These are phyloP conservation scores for Microdochium trichocladiopsis DNA, from an alignment of 2,329 filamentous ascomycete species.

Conservation along the genomic window DNA sequence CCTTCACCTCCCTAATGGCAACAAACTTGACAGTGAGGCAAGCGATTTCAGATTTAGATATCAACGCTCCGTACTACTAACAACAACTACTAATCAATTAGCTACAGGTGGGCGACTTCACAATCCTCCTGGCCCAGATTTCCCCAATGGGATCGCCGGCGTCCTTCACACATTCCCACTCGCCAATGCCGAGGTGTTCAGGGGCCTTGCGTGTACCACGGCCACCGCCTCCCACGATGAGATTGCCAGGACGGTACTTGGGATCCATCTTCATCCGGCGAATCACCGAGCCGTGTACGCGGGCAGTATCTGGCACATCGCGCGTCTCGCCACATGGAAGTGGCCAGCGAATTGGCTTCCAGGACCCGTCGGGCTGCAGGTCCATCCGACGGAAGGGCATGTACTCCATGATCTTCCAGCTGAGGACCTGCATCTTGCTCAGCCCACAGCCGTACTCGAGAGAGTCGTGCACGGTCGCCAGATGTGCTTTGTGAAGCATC, in stretches of 20 bases:
- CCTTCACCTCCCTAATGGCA: too few species aligned
- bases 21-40: too few species aligned
- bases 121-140: slow-evolving; percentile 45
- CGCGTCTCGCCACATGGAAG: slow-evolving; percentile 70
- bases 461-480: slow-evolving; percentile 61
- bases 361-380: slow-evolving; percentile 61
- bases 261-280: slow-evolving; percentile 58
- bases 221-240: slow-evolving; percentile 74
- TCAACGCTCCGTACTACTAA: too few species aligned
- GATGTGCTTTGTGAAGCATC: slow-evolving; percentile 50
- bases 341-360: slow-evolving; percentile 77
- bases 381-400: slow-evolving; percentile 79
- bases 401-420: slow-evolving; percentile 77
- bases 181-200: slow-evolving; percentile 55
- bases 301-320: slow-evolving; percentile 64
- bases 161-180: slow-evolving; percentile 62
- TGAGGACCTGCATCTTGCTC: slow-evolving; percentile 44
- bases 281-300: slow-evolving; percentile 69
- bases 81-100: neutral
- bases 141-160: slow-evolving; percentile 64
- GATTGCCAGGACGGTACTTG: slow-evolving; percentile 67
- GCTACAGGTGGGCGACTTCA: neutral
- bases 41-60: too few species aligned
- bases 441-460: slow-evolving; percentile 58
- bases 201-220: slow-evolving; percentile 59